These are phyloP conservation scores for Fusarium albosuccineum DNA, from an alignment of 2,329 filamentous ascomycete species.

Conservation along the genomic window DNA sequence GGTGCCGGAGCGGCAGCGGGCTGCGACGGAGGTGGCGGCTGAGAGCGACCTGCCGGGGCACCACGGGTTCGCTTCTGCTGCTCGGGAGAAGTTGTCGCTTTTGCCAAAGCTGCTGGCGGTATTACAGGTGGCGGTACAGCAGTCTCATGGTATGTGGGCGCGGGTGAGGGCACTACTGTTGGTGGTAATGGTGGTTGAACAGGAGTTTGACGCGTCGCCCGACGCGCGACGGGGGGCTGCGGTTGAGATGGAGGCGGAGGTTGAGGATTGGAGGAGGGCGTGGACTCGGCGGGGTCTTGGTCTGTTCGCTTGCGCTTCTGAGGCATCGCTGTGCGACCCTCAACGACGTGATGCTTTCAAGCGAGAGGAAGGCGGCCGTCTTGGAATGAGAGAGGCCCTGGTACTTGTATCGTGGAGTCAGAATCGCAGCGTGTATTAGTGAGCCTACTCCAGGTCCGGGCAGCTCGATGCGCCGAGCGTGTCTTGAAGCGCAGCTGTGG, in stretches of 20 bases:
- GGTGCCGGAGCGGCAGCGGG: constrained; percentile 7
- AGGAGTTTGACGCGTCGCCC: constrained; percentile 57
- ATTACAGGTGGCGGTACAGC: constrained; percentile 33
- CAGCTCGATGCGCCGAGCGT: constrained; percentile 2
- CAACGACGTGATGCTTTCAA: constrained; percentile 1
- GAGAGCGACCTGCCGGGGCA: constrained; percentile 21
- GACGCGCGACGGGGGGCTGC: constrained; percentile 49
- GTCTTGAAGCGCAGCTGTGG: neutral
- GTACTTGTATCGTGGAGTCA: neutral
- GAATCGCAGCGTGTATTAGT: constrained; percentile 10
- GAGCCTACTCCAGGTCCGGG: neutral
- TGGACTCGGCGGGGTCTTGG: constrained; percentile 42
- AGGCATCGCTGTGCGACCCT: constrained; percentile 50
- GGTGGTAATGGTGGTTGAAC: constrained; percentile 49
- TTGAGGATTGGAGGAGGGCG: constrained; percentile 12
- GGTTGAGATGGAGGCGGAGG: constrained; percentile 23
- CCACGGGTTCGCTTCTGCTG: constrained; percentile 42
- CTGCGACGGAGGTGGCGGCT: constrained; percentile 18
- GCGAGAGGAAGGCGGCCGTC: neutral
- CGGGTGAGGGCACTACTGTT: constrained; percentile 17
- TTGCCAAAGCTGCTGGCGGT: constrained; percentile 28
- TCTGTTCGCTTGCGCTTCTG: constrained; percentile 54
- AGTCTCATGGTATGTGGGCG: constrained; percentile 37
- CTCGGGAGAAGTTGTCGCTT: constrained; percentile 18
- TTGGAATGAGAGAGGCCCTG: neutral